Evolutionary conservation across 441 rosid species (phyloP), one percentile per base, ranked within the genome.

Genomic region (Erodium moschatum): DNA sequence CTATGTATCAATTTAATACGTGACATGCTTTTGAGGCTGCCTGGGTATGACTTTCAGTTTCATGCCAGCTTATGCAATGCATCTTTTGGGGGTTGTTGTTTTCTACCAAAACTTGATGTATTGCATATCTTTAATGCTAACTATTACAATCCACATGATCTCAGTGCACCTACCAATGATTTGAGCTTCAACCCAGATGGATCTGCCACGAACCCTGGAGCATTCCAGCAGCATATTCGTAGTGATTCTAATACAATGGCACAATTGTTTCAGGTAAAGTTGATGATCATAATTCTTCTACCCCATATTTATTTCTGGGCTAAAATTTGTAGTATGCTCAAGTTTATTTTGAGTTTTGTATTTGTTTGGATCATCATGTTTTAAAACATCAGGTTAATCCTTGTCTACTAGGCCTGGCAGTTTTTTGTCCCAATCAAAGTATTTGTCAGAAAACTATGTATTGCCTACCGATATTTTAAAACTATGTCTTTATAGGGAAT

Each of bases 181-280:
- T 68, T 87, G 84, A 73, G 78, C 52, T 70, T 87, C 73, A 87
- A 87, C 76, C 96, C 92, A 52, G 97, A 90, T 80, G 97, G 96
- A 16, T 87, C 97, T 78, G 94, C 97, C 72, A 82, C 81, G 68
- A 86, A 90, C 73, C 96, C 98, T 75, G 85, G 82, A 67, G 96
- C 91, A 42, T 87, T 93, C 74, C 98, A 90, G 76, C 94, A 87
- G 67, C 91, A 85, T 18, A 15, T 93, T 75, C 86, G 85, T 20
- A 77, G 78, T 75, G 96, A 90, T 76, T 73, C 95, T 48, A 89
- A 87, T 85, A 46, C 80, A 64, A 86, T 93, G 86, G 82, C 86
- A 67, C 98, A 85, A 79, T 74, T 93, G 20, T 87, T 89, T 78
- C 97, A 87, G 94, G 97, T 87, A 16, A 31, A 72, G 0, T 20